phyloP scores from a whole-genome alignment of 169 alveolate species.

The Theileria luwenshuni region DNA sequence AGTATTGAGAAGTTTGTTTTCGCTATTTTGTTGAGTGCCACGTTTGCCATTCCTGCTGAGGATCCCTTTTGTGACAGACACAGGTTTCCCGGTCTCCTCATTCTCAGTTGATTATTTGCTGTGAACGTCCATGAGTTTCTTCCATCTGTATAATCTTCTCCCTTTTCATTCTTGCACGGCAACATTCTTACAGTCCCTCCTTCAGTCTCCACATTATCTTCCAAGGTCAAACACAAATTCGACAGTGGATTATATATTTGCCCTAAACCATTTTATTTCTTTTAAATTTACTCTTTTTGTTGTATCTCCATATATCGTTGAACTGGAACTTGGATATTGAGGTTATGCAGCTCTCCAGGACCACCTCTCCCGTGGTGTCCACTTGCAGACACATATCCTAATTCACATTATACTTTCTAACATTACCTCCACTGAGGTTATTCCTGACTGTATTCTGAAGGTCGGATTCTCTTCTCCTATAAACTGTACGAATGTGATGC shows the following conservation, averaged over 20 bases:
- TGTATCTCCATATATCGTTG: conserved; percentile 76
- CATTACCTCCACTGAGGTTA: conserved; percentile 75
- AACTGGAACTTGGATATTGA: conserved; percentile 72
- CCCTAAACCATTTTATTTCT: conserved; percentile 20
- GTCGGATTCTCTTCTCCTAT: conserved; percentile 82
- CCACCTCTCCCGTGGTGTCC: conserved; percentile 75
- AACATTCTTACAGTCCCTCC: conserved; percentile 75
- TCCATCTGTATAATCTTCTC: conserved; percentile 62
- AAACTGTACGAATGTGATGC: conserved; percentile 82
- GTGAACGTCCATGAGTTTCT: conserved; percentile 83
- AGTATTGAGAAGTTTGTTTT: conserved; percentile 74
- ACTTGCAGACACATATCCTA: conserved; percentile 78
- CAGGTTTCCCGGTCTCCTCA: conserved; percentile 85
- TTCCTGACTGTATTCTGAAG: conserved; percentile 85
- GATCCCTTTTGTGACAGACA: conserved; percentile 85
- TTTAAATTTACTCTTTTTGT: conserved; percentile 63
- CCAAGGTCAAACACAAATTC: conserved; percentile 77
- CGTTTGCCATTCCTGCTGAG: conserved; percentile 84
- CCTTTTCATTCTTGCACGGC: conserved; percentile 55
- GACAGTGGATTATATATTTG: conserved; percentile 70
- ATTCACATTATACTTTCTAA: neutral
- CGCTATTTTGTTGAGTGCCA: conserved; percentile 78
- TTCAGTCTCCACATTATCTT: conserved; percentile 73
- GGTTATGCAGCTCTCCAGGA: conserved; percentile 73
- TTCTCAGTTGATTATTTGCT: conserved; percentile 85